A percentile compares a stretch with the other conserved stretches of the same genome.
Conservation (phyloP, 768 basidiomycete species). For the Lentinus brumalis region DNA sequence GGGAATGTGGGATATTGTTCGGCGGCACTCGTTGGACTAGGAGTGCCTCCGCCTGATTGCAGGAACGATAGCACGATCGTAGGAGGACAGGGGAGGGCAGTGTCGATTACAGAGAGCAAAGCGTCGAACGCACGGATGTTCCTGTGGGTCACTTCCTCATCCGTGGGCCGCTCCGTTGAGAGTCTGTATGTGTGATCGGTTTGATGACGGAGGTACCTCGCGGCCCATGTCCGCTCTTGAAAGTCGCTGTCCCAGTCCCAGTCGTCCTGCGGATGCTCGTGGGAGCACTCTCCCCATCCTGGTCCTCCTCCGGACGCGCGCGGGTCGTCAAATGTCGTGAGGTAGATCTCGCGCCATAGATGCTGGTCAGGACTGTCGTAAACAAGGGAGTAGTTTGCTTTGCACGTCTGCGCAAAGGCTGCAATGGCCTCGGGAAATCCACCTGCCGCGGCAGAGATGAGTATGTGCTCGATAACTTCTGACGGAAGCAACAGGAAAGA, state of each 20-base stretch:
- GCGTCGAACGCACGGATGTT: constrained; percentile 29
- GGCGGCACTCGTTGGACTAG: neutral
- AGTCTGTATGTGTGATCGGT: neutral
- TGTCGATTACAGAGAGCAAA: constrained; percentile 37
- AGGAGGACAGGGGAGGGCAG: constrained; percentile 33
- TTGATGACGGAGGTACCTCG: constrained; percentile 21
- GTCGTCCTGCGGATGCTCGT: neutral
- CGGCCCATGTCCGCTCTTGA: constrained; percentile 29
- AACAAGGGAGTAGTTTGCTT: constrained; percentile 30
- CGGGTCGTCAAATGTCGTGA: constrained; percentile 39
- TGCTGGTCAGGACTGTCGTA: constrained; percentile 34
- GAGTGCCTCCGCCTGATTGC: neutral
- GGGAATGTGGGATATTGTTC: constrained; percentile 32
- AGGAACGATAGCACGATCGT: constrained; percentile 22
- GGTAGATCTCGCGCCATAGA: constrained; percentile 43
- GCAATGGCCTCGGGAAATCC: constrained; percentile 32
- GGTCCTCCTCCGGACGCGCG: constrained; percentile 16
- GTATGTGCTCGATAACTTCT: constrained; percentile 39
- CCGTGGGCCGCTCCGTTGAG: neutral
- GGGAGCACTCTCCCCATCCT: constrained; percentile 5
- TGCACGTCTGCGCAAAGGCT: constrained; percentile 37
- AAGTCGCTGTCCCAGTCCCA: constrained; percentile 31
- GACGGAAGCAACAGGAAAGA: constrained; percentile 26
- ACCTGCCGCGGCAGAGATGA: constrained; percentile 28
- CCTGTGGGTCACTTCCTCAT: neutral